These are phyloP conservation scores for Nicotiana tabacum DNA, from an alignment of 257 asterid genomes.

Conservation along the genomic window DNA sequence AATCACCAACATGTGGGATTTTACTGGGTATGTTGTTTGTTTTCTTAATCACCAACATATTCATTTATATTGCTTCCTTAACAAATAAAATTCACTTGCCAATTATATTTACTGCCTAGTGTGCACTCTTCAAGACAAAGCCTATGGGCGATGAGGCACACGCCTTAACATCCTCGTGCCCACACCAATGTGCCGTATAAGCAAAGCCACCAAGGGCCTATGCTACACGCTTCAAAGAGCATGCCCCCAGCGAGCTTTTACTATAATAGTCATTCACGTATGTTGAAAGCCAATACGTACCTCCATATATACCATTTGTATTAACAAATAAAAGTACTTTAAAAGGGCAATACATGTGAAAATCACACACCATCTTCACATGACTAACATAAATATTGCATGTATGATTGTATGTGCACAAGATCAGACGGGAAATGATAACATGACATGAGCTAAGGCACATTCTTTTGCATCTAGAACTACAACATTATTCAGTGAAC, in stretches of 20 bases:
- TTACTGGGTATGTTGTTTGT: too few species aligned
- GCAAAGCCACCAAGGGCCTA: not conserved
- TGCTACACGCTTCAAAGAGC: not conserved
- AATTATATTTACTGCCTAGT: not conserved
- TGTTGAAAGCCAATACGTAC: not conserved
- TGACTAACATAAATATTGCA: not conserved
- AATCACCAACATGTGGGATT: not conserved
- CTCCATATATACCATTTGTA: not conserved
- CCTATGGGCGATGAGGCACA: not conserved
- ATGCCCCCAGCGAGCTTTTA: not conserved
- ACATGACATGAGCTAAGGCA: not conserved
- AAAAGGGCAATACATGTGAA: not conserved
- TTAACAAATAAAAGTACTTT: not conserved
- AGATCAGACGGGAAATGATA: not conserved
- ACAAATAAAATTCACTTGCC: not conserved
- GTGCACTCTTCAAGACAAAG: not conserved
- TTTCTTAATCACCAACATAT: not conserved
- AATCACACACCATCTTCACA: not conserved
- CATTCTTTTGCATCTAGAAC: not conserved
- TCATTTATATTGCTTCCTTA: not conserved
- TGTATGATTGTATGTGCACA: not conserved
- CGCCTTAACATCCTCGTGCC: not conserved
- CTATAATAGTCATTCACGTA: not conserved
- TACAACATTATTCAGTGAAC: not conserved
- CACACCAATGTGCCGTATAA: not conserved